Conservation (phyloP, 176 grass and related monocot genomes). For the Chrysopogon serrulatus region DNA sequence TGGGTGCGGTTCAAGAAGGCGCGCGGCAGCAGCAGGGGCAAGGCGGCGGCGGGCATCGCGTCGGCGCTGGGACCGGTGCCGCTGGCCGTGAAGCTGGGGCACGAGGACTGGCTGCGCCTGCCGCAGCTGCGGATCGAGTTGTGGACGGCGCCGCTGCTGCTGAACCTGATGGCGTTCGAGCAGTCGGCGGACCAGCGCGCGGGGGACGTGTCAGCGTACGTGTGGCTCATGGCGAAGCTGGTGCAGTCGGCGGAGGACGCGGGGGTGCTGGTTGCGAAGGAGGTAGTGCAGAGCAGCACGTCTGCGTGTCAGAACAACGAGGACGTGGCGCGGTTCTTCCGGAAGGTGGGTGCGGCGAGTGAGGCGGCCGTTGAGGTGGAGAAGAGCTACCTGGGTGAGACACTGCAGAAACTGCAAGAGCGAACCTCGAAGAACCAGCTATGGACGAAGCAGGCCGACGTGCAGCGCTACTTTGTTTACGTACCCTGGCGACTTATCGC, state of each 20-base stretch:
- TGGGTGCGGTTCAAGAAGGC: not conserved
- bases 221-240: not conserved
- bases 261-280: not conserved
- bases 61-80: not conserved
- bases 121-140: not conserved
- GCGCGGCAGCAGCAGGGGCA: too few relatives aligned
- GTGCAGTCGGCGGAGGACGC: not conserved
- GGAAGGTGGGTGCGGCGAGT: conserved; percentile 24
- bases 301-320: conserved; percentile 20
- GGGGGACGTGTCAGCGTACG: not conserved
- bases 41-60: not conserved
- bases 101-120: not conserved
- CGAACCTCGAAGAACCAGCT: too few relatives aligned
- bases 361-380: conserved; percentile 24
- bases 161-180: too few relatives aligned
- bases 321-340: conserved; percentile 24
- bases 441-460: too few relatives aligned
- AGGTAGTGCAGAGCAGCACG: not conserved
- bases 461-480: too few relatives aligned
- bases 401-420: too few relatives aligned
- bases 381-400: too few relatives aligned
- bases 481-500: too few relatives aligned
- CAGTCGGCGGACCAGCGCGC: not conserved
- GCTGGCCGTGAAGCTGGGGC: not conserved
- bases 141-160: not conserved